These are phyloP conservation scores for Trypanosoma caninum DNA, from an alignment of 208 protist genomes.

Conservation along the genomic window DNA sequence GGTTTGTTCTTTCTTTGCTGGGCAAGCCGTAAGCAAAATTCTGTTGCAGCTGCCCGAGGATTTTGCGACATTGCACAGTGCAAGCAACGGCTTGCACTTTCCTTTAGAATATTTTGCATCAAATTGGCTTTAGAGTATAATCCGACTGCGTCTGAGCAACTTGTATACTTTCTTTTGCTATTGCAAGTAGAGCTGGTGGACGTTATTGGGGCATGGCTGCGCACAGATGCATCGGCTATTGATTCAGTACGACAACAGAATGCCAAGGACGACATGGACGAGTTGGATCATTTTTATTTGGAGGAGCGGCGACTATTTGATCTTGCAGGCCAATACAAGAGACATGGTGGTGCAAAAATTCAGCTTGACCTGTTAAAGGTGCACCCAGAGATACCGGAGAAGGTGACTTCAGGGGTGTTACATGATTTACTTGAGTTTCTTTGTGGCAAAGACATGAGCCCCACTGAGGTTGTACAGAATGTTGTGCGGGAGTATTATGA, in stretches of 20 bases:
- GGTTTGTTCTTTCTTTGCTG: constrained; percentile 61
- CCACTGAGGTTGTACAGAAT: constrained; percentile 45
- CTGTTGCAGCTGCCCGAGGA: constrained; percentile 36
- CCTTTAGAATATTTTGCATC: constrained; percentile 42
- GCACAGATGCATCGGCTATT: constrained; percentile 16
- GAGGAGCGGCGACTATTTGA: constrained; percentile 61
- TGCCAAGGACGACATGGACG: constrained; percentile 27
- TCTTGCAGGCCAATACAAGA: constrained; percentile 52
- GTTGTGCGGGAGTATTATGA: constrained; percentile 64
- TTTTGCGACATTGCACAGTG: constrained; percentile 63
- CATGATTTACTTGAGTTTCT: constrained; percentile 49
- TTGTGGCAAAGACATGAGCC: constrained; percentile 23
- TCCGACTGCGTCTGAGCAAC: constrained; percentile 32
- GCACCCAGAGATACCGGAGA: constrained; percentile 43
- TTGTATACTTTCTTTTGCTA: constrained; percentile 60
- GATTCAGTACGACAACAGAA: neutral
- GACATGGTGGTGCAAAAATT: constrained; percentile 64
- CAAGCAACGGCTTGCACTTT: constrained; percentile 33
- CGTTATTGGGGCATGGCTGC: constrained; percentile 36
- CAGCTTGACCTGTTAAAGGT: constrained; percentile 85
- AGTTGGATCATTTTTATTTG: constrained; percentile 47
- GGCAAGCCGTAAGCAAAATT: constrained; percentile 26
- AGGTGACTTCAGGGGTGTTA: constrained; percentile 44
- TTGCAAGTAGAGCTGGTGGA: constrained; percentile 66
- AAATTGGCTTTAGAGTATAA: constrained; percentile 38